Conservation (phyloP, 78 protist genomes). For the Dictyostelium capitatum region DNA sequence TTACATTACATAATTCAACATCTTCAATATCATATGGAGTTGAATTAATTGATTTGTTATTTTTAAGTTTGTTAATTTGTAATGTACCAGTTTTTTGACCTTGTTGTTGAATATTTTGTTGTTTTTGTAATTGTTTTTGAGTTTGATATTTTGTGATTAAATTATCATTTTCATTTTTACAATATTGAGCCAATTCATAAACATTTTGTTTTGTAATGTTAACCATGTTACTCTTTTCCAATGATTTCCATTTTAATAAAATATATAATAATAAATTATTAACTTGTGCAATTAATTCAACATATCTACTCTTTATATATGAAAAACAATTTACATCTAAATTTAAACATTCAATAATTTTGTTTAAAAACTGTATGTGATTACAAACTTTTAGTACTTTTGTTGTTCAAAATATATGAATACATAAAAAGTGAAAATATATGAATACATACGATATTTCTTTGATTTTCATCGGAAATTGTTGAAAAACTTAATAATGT, state of each 20-base stretch:
- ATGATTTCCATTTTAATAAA: neutral
- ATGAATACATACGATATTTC: conserved; percentile 41
- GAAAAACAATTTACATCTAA: conserved; percentile 13
- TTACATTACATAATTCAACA: conserved; percentile 36
- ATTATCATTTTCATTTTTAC: conserved; percentile 18
- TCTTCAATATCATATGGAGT: conserved; percentile 20
- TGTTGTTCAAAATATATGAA: neutral
- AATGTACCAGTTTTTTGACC: too few species aligned
- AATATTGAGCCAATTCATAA: conserved; percentile 33
- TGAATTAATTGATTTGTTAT: neutral
- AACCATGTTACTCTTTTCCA: neutral
- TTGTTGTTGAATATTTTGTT: neutral
- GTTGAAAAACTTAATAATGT: conserved; percentile 29
- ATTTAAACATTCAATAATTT: conserved; percentile 41
- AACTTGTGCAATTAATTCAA: conserved; percentile 51
- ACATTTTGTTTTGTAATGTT: neutral
- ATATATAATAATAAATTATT: conserved; percentile 56
- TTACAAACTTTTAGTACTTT: too few species aligned
- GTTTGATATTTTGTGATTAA: neutral
- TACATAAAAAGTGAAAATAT: neutral
- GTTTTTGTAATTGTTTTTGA: neutral
- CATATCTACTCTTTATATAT: conserved; percentile 25
- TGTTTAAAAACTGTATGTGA: neutral
- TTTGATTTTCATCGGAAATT: conserved; percentile 27
- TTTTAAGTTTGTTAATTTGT: too few species aligned